These are phyloP conservation scores for Calonectria honghensis DNA, from an alignment of 2,329 filamentous ascomycete species.

Conservation along the genomic window DNA sequence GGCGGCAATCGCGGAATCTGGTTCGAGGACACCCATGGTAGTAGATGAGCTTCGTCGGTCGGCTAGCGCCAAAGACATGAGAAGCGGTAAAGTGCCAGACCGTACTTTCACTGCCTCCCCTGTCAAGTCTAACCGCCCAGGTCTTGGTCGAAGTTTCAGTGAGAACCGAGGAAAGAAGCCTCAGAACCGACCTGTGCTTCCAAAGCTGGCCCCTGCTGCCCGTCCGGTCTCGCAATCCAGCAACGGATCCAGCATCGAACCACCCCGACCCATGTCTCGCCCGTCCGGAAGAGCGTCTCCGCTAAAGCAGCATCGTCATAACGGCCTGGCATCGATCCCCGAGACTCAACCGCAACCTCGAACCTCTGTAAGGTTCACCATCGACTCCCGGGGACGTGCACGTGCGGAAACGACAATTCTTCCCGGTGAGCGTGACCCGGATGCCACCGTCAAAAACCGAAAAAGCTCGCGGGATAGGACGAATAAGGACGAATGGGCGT, in stretches of 20 bases:
- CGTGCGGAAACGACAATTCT: constrained; percentile 72
- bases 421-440: constrained; percentile 57
- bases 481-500: constrained; percentile 63
- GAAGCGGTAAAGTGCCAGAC: constrained; percentile 64
- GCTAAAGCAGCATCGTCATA: constrained; percentile 71
- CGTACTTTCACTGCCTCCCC: constrained; percentile 69
- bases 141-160: constrained; percentile 73
- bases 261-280: constrained; percentile 61
- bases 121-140: constrained; percentile 69
- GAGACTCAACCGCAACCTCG: constrained; percentile 68
- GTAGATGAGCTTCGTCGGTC: constrained; percentile 66
- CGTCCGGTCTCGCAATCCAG: constrained; percentile 60
- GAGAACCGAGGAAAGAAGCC: constrained; percentile 71
- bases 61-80: constrained; percentile 66
- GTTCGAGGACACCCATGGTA: constrained; percentile 50
- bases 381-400: constrained; percentile 77
- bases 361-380: constrained; percentile 77
- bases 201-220: constrained; percentile 68
- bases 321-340: constrained; percentile 75
- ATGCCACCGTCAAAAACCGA: constrained; percentile 54
- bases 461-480: constrained; percentile 57
- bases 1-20: constrained; percentile 52
- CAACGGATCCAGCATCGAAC: constrained; percentile 57
- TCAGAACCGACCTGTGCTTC: constrained; percentile 63
- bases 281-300: constrained; percentile 71